Evolutionary conservation across 2,329 filamentous ascomycete genomes (phyloP), one percentile per base, ranked within the genome.

Genomic region (Daldinia sp.): DNA sequence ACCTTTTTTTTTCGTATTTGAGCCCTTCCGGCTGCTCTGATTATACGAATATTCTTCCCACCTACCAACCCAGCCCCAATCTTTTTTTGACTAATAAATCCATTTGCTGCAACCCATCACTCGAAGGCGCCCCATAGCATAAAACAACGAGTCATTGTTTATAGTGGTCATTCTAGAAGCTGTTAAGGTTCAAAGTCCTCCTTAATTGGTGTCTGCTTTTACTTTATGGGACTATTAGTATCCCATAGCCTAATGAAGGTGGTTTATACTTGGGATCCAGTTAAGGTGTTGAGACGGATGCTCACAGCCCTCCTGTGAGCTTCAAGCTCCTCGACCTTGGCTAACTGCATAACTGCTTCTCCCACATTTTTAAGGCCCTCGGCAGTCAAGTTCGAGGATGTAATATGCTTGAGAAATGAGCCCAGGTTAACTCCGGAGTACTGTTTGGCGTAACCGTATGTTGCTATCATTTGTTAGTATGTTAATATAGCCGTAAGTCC

Each of bases 371-470:
- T 85, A 65, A 99, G 81, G 19, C 95, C 95, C 72, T 97, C 86
- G 15, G 89, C 87, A 1, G 93, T 96, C 64, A 99, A 84, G 77
- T 96, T 92, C 0, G 93, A 93, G 80, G 92, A 95, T 34, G 95
- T 99, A 74, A 99, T 97, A 82, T 98, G 93, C 82, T 99, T 99
- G 77, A 97, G 86, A 79, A 97, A 99, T 2, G 94, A 98, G 29
- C 87, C 93, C 4, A 99, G 86, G 77, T 97, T 99, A 74, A 99
- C 95, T 53, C 95, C 95, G 4, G 93, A 97, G 81, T 99, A 99
- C 78, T 99, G 95, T 80, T 96, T 97, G 49, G 95, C 95, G 73
- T 96, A 99, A 37, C 95, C 95, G 75, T 98, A 99, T 0, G 95
- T 99, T 53, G 95, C 93, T 96, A 70, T 2, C 9, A 29, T 48